phyloP scores from a whole-genome alignment of 176 grass and related monocot genomes.

The Aegilops speltoides region DNA sequence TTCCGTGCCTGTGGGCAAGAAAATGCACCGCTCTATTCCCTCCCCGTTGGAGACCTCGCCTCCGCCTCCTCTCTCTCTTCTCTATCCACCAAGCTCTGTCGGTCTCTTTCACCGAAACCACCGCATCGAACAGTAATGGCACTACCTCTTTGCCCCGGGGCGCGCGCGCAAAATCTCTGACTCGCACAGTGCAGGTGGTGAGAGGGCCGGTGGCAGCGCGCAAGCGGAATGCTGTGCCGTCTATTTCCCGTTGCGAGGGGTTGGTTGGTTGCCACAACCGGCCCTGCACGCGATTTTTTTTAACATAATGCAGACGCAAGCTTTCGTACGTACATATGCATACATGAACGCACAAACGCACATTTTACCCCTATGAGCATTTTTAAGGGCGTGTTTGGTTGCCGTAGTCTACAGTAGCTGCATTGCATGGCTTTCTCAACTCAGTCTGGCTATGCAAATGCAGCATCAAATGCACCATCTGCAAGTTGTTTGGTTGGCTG shows the following conservation, averaged over 20 bases:
- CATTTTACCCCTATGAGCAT: too few relatives aligned
- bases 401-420: too few relatives aligned
- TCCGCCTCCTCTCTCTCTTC: background rate
- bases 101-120: background rate
- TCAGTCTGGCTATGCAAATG: too few relatives aligned
- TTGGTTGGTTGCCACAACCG: background rate
- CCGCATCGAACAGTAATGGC: constrained; percentile 26
- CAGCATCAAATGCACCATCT: too few relatives aligned
- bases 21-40: background rate
- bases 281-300: too few relatives aligned
- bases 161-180: constrained; percentile 14
- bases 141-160: constrained; percentile 38
- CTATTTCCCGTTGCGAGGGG: background rate
- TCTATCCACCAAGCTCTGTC: background rate
- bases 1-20: background rate
- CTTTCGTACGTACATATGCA: too few relatives aligned
- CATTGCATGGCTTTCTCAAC: too few relatives aligned
- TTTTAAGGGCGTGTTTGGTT: too few relatives aligned
- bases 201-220: constrained; percentile 8
- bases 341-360: too few relatives aligned
- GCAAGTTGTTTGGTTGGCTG: too few relatives aligned
- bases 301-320: too few relatives aligned
- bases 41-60: constrained; percentile 26
- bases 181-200: background rate
- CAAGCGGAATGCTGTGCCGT: constrained; percentile 2